Base-by-base conservation (phyloP, 257 asterid species). In the Galeopsis tetrahit region DNA sequence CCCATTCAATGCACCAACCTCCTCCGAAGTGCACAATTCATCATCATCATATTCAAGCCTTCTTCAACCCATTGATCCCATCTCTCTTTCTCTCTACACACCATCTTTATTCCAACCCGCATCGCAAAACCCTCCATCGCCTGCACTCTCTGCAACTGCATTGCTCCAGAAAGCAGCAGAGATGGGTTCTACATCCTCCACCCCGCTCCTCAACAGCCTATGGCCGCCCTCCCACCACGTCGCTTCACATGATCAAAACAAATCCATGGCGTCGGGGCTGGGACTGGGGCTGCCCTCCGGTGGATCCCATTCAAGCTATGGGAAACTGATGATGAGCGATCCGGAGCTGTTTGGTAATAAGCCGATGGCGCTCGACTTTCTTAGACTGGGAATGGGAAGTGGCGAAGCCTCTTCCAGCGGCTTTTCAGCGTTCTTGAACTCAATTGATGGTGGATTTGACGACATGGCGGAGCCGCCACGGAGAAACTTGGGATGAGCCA, bases 81-180 rank as follows among this genome's bases (percentile, higher is more conserved):
- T 87, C 44, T 84, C 97, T 0, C 89, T 93, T 10, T 78, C 95
- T 2, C 33, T 88, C 0, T 83, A 87, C 39, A 80, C 80, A 4
- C 51, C 87, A 0, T 11, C 92, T 3, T 15, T 86, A 7, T 87
- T 75, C 82, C 87, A 88, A 71, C 2, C 10, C 85, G 28, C 28
- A 21, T 21, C 4, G 2, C 13, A 42, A 44, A 7, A 1, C 14
- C 14, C 51, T 39, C 44, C 1, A 39, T 9, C 44, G 10, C 88
- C 98, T 0, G 93, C 89, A 2, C 63, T 93, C 35, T 89, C 98
- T 0, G 98, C 98, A 0, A 93, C 98, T 0, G 98, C 97, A 17
- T 77, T 93, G 78, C 96, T 93, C 40, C 97, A 89, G 67, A 93
- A 90, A 53, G 97, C 98, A 0, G 98, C 98, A 5, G 90, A 90